Percentiles rank a stretch among this genome's conserved stretches.
Conservation (phyloP, 768 basidiomycete species). For the Vararia minispora region DNA sequence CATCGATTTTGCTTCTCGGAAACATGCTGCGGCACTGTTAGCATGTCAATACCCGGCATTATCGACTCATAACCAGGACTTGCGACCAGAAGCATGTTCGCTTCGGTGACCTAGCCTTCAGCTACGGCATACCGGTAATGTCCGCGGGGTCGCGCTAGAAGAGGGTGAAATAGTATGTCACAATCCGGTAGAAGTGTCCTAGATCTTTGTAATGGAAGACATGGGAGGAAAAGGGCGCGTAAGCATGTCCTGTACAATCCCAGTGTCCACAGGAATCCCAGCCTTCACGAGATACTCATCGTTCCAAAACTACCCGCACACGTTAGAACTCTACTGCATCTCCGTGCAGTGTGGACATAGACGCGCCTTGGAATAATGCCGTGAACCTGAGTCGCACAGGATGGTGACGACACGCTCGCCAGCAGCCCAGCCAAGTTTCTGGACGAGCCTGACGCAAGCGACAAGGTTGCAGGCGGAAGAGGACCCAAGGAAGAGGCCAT, state of each 20-base stretch:
- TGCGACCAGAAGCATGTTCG: too few species aligned
- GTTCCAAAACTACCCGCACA: conserved; percentile 27
- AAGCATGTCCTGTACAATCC: conserved; percentile 30
- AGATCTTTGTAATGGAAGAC: conserved; percentile 15
- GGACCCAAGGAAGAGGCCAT: conserved; percentile 92
- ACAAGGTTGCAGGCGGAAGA: conserved; percentile 94
- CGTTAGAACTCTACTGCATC: conserved; percentile 45
- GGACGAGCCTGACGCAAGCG: conserved; percentile 76
- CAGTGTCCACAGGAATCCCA: conserved; percentile 29
- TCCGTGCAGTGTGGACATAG: background rate
- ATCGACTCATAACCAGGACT: too few species aligned
- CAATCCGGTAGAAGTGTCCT: background rate
- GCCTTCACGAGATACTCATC: conserved; percentile 35
- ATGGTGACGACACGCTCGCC: conserved; percentile 78
- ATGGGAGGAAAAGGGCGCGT: conserved; percentile 14
- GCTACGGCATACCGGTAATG: too few species aligned
- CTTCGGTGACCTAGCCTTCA: too few species aligned
- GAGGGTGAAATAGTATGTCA: background rate
- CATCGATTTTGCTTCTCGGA: too few species aligned
- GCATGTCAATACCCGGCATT: too few species aligned
- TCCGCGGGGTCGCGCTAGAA: too few species aligned
- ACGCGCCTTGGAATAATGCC: background rate
- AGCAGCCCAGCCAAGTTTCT: conserved; percentile 53
- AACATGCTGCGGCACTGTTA: too few species aligned
- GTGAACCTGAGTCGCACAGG: conserved; percentile 36